Evolutionary conservation across 768 basidiomycete genomes (phyloP), one percentile per base, ranked within the genome.

Genomic region (Chalciporus pseudorubinellus): DNA sequence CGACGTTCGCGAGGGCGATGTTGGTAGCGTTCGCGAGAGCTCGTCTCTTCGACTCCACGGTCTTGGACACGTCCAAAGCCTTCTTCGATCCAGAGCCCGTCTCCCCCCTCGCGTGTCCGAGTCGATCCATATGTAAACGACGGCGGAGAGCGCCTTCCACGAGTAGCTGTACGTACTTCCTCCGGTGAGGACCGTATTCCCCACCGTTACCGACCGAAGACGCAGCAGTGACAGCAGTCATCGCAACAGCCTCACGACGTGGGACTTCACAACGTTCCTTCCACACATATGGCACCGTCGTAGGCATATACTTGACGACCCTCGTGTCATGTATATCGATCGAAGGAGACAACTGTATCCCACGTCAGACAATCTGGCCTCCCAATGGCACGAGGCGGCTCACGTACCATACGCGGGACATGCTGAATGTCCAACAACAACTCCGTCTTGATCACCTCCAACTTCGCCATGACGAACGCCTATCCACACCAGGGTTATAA

Each of bases 381-480:
- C n/a, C n/a, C n/a, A n/a, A n/a, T n/a, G n/a, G n/a, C n/a, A n/a
- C n/a, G n/a, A n/a, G n/a, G n/a, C n/a, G n/a, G n/a, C 11, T 10
- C 24, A 26, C 26, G 26, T 20, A 61, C 62, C 59, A 64, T 43
- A 4, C 50, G 51, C 24, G 62, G 48, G 14, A 59, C 16, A 29
- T 61, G 56, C 19, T 31, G 28, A 11, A 55, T 24, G 11, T 46
- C 24, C 42, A 64, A 2, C 16, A 11, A 9, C 48, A 63, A 22
- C 21, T 45, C 56, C 4, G 60, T 57, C 34, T 34, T 50, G 31
- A 63, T 63, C 40, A 64, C 63, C 52, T 60, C 54, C 28, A 64
- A 22, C 50, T 54, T 64, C 20, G 43, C 1, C 3, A 16, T 4
- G 3, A 63, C 44, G 48, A 64, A 63, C 3, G 6, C 33, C 63